Evolutionary conservation across 176 grass and related monocot species (phyloP).

Genomic region (Juncus effusus): DNA sequence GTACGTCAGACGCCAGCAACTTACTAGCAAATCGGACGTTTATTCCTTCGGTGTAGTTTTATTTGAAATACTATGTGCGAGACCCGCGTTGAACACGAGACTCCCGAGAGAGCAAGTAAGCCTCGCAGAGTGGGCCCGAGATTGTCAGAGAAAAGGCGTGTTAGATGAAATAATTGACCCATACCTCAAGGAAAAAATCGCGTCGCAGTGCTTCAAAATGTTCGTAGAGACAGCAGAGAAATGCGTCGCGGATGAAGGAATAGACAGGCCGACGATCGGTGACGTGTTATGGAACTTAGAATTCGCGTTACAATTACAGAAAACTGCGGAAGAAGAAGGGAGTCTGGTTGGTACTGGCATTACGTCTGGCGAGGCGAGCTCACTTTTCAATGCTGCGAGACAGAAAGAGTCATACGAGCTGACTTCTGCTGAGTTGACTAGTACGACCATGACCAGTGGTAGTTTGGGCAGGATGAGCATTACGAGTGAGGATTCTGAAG

Average conservation of each 20-base stretch:
- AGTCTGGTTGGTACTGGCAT: conserved; percentile 21
- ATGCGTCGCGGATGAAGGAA: conserved; percentile 47
- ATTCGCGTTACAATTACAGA: conserved; percentile 67
- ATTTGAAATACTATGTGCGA: conserved; percentile 59
- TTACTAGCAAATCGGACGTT: conserved; percentile 71
- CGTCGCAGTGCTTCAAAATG: conserved; percentile 50
- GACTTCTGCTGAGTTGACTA: conserved; percentile 24
- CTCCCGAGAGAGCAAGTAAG: conserved; percentile 63
- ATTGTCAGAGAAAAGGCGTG: conserved; percentile 51
- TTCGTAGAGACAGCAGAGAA: conserved; percentile 56
- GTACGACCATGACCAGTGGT: conserved; percentile 27
- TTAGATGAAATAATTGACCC: conserved; percentile 61
- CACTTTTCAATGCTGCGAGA: conserved; percentile 7
- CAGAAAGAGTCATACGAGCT: conserved; percentile 30
- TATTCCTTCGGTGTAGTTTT: conserved; percentile 80
- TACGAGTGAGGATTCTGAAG: conserved; percentile 34
- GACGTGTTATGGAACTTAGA: conserved; percentile 78
- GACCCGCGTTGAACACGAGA: conserved; percentile 27
- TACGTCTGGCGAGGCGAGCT: conserved; percentile 19
- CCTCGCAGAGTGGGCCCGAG: conserved; percentile 71
- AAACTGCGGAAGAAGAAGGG: conserved; percentile 37
- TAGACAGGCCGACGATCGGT: conserved; percentile 51
- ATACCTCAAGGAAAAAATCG: conserved; percentile 44
- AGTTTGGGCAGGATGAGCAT: conserved; percentile 46
- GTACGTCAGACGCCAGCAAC: conserved; percentile 55